phyloP scores from a whole-genome alignment of 2,329 filamentous ascomycete genomes.

The Dothideomycetes sp. region DNA sequence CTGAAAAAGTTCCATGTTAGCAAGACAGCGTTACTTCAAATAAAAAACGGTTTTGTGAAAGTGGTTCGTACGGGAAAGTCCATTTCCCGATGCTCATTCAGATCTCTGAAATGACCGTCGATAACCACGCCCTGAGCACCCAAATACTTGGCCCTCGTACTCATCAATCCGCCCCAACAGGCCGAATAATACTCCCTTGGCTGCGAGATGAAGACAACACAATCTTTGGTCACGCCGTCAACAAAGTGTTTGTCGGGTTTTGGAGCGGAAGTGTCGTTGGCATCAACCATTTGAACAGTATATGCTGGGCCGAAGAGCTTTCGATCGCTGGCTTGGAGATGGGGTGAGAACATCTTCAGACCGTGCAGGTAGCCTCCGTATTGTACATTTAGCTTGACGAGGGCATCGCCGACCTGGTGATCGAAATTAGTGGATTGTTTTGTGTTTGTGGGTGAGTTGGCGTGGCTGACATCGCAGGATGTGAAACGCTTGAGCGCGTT shows the following conservation, averaged over 20 bases:
- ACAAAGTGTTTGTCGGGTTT: constrained; percentile 28
- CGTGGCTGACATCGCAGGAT: constrained; percentile 10
- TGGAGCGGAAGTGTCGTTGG: constrained; percentile 24
- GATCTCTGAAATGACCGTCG: constrained; percentile 31
- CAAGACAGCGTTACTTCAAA: background rate
- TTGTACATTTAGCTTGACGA: constrained; percentile 26
- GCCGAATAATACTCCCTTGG: constrained; percentile 27
- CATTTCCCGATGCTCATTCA: constrained; percentile 23
- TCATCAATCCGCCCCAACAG: constrained; percentile 34
- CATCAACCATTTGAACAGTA: constrained; percentile 23
- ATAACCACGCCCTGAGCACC: constrained; percentile 32
- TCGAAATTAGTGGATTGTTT: background rate
- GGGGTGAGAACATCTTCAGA: constrained; percentile 23
- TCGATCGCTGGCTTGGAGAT: constrained; percentile 1
- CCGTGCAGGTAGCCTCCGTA: constrained; percentile 29
- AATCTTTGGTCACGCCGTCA: constrained; percentile 27
- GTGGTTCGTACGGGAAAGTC: constrained; percentile 13
- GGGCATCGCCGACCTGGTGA: constrained; percentile 28
- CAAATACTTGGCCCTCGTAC: constrained; percentile 25
- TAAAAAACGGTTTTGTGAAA: background rate
- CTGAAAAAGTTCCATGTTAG: constrained; percentile 1
- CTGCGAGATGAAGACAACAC: constrained; percentile 31
- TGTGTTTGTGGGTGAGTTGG: too few relatives aligned
- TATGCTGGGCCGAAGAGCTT: constrained; percentile 11
- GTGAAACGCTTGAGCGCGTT: constrained; percentile 12